Base-by-base conservation (phyloP, 495 filamentous ascomycete species). In the Mycothermus thermophilus region DNA sequence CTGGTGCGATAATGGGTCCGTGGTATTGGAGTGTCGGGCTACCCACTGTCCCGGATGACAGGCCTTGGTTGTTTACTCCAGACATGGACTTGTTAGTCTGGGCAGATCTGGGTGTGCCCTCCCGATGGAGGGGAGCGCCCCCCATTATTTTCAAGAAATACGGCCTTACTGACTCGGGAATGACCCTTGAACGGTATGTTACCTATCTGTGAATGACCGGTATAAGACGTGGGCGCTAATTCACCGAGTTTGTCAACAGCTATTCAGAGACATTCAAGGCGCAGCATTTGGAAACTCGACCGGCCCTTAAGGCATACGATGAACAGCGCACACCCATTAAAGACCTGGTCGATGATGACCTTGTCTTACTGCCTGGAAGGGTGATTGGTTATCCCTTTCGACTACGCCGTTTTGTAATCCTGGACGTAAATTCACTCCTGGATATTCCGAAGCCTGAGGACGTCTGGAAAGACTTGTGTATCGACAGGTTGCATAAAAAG, bases 401-500 rank as follows among this genome's bases (percentile, higher is more conserved):
- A 12, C 56, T 60, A 40, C 52, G 59, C 25, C 54, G 32, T 10
- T 63, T 62, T 34, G 30, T 52, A n/a, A 42, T 48, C 12, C 44
- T 62, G 17, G 50, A 57, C 40, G 37, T 44, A 5, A 37, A 59
- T 22, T 44, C 41, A 27, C 41, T 62, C 20, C 64, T 69, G 28
- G 48, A 50, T 1, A 67, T 69, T 52, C 20, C 58, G 7, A 30
- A 34, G 10, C 20, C 30, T 6, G 15, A 14, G 4, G 46, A 43
- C 11, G 51, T 48, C 3, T 78, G 79, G 42, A 58, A 69, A 13
- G 60, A 64, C 3, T 55, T 81, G 2, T 67, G 72, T 14, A 61
- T 79, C 17, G 51, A 67, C 0, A 27, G 46, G 3, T 52, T 59
- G 15, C 59, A 68, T 39, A 77, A 75, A 51, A 55, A 66, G 2